A percentile compares a stretch with the other conserved stretches of the same genome.
Evolutionary conservation across 108 stramenopile species (phyloP).

Genomic region (Stephanodiscus minutulus): DNA sequence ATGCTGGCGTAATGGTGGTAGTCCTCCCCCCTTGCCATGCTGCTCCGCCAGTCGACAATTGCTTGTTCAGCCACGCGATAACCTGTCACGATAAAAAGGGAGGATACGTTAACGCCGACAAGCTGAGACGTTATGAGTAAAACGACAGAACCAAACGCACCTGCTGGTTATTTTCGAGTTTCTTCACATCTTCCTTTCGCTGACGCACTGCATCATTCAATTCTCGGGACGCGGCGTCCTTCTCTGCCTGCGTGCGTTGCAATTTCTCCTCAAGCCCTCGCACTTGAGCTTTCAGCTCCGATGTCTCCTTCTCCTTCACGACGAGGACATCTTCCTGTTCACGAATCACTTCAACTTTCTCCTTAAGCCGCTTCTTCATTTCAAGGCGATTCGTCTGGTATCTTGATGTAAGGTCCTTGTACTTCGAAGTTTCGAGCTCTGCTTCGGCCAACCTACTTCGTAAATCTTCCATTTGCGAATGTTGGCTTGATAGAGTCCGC

Average conservation of each 20-base stretch:
- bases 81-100: conserved; percentile 17
- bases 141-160: conserved; percentile 5
- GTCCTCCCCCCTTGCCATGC: conserved; percentile 18
- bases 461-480: conserved; percentile 43
- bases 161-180: conserved; percentile 54
- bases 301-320: conserved; percentile 34
- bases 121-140: neutral
- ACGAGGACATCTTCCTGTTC: conserved; percentile 36
- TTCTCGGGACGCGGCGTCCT: conserved; percentile 19
- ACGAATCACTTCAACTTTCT: conserved; percentile 42
- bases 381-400: conserved; percentile 46
- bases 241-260: conserved; percentile 18
- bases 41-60: conserved; percentile 19
- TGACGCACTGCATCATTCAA: conserved; percentile 23
- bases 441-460: conserved; percentile 33
- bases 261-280: conserved; percentile 16
- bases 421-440: conserved; percentile 32
- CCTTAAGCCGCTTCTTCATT: conserved; percentile 53
- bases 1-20: neutral
- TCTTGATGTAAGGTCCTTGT: conserved; percentile 47
- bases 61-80: conserved; percentile 51
- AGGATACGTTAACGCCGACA: neutral
- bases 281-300: conserved; percentile 22
- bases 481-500: conserved; percentile 40
- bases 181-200: conserved; percentile 31